A percentile compares a stretch with the other conserved stretches of the same genome.
Conservation (phyloP, 192 early-diverging fungal genomes). For the Phycomyces nitens region DNA sequence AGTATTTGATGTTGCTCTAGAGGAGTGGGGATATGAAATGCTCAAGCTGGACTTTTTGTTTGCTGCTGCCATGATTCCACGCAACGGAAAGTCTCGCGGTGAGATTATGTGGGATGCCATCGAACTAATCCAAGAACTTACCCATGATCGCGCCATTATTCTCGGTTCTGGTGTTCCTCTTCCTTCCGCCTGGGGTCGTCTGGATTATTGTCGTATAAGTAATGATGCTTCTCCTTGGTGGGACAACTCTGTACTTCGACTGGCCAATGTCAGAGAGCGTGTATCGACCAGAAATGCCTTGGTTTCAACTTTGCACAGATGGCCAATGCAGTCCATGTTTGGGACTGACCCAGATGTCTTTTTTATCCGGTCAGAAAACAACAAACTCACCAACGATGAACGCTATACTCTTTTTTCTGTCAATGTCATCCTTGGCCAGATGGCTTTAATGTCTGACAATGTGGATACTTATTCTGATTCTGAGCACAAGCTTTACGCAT, state of each 20-base stretch:
- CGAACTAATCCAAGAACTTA: slow-evolving; percentile 34
- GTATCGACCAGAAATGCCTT: slow-evolving; percentile 45
- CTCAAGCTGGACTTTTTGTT: slow-evolving; percentile 51
- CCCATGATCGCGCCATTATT: slow-evolving; percentile 33
- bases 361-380: slow-evolving; percentile 36
- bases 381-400: slow-evolving; percentile 28
- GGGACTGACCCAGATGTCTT: slow-evolving; percentile 52
- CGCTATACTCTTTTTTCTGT: slow-evolving; percentile 23
- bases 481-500: slow-evolving; percentile 28
- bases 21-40: slow-evolving; percentile 43
- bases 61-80: slow-evolving; percentile 41
- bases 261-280: slow-evolving; percentile 46
- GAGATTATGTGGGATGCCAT: slow-evolving; percentile 53
- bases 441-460: slow-evolving; percentile 34
- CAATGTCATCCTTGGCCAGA: slow-evolving; percentile 25
- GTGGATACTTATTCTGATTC: slow-evolving; percentile 19
- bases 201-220: slow-evolving; percentile 48
- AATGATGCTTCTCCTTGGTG: slow-evolving; percentile 46
- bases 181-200: slow-evolving; percentile 37
- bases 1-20: slow-evolving; percentile 37
- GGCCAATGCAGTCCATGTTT: slow-evolving; percentile 43
- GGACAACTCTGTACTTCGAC: slow-evolving; percentile 43
- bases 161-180: slow-evolving; percentile 44
- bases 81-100: slow-evolving; percentile 42
- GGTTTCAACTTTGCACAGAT: slow-evolving; percentile 42